A percentile compares a stretch with the other conserved stretches of the same genome.
These are phyloP conservation scores for Hypocrella siamensis DNA, from an alignment of 2,329 filamentous ascomycete species.

Conservation along the genomic window DNA sequence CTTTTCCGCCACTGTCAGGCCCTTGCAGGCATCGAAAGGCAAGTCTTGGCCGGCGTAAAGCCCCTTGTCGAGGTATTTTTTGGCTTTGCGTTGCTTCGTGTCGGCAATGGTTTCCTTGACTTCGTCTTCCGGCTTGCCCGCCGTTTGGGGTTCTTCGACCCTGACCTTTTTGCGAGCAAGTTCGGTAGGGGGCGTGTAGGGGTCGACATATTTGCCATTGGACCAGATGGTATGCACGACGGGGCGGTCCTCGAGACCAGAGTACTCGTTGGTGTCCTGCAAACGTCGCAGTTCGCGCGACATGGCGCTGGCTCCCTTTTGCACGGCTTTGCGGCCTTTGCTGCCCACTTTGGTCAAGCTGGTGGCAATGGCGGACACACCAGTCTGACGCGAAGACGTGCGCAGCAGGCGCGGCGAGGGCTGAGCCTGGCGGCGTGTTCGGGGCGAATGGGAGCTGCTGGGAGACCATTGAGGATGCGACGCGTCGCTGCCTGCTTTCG, in stretches of 20 bases:
- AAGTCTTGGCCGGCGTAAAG: conserved; percentile 71
- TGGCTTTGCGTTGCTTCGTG: conserved; percentile 33
- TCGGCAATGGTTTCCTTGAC: conserved; percentile 19
- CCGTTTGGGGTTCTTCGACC: conserved; percentile 5
- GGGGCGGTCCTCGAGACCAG: conserved; percentile 40
- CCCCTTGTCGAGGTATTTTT: conserved; percentile 69
- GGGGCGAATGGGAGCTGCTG: conserved; percentile 19
- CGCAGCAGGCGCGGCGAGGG: conserved; percentile 19
- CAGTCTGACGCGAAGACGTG: conserved; percentile 21
- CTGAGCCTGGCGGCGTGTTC: conserved; percentile 16
- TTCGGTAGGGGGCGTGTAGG: conserved; percentile 22
- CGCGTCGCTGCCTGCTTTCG: conserved; percentile 22
- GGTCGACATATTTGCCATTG: conserved; percentile 45
- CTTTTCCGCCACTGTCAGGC: conserved; percentile 34
- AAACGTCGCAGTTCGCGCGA: conserved; percentile 43
- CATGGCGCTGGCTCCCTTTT: conserved; percentile 29
- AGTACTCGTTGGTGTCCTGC: conserved; percentile 46
- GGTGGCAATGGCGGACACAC: conserved; percentile 24
- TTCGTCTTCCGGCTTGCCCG: conserved; percentile 6
- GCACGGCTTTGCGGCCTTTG: conserved; percentile 37
- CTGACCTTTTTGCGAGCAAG: conserved; percentile 20
- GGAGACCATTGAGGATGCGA: conserved; percentile 27
- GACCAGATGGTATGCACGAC: conserved; percentile 46
- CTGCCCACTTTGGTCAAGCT: conserved; percentile 44
- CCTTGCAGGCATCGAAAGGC: conserved; percentile 29